A percentile compares a stretch with the other conserved stretches of the same genome.
These are phyloP conservation scores for Rhynchosporium secalis DNA, from an alignment of 2,329 filamentous ascomycete species.

Conservation along the genomic window DNA sequence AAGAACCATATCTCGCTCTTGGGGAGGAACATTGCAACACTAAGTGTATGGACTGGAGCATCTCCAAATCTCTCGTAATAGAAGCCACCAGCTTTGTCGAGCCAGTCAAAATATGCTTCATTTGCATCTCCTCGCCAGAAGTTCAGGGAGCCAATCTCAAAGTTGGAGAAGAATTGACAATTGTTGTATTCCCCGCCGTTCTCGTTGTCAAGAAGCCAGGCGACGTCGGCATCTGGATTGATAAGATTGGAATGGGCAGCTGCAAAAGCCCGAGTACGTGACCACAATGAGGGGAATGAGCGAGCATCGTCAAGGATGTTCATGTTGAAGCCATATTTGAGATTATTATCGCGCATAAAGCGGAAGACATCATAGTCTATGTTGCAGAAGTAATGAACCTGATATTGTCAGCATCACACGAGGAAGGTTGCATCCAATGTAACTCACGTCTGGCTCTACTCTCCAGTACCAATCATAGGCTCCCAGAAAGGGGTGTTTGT, in stretches of 20 bases:
- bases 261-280: conserved; percentile 89
- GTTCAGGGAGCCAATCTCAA: conserved; percentile 87
- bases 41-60: conserved; percentile 93
- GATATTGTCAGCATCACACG: conserved; percentile 16
- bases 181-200: conserved; percentile 88
- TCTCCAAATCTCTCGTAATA: conserved; percentile 99
- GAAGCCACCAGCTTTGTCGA: conserved; percentile 90
- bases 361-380: conserved; percentile 85
- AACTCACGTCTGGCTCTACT: conserved; percentile 58
- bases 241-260: conserved; percentile 84
- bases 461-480: conserved; percentile 61
- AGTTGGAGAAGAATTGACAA: conserved; percentile 99
- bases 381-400: conserved; percentile 56
- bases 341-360: conserved; percentile 81
- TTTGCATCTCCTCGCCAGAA: conserved; percentile 89
- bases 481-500: conserved; percentile 70
- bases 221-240: conserved; percentile 76
- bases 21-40: conserved; percentile 77
- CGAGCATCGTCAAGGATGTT: conserved; percentile 94
- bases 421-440: conserved; percentile 2
- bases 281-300: conserved; percentile 90
- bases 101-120: conserved; percentile 81
- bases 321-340: conserved; percentile 76
- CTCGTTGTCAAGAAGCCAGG: conserved; percentile 79
- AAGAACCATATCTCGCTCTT: conserved; percentile 97